Percentiles rank a stretch among this genome's conserved stretches.
phyloP scores from a whole-genome alignment of 148 eudicot species.

The Gaultheria prostrata region DNA sequence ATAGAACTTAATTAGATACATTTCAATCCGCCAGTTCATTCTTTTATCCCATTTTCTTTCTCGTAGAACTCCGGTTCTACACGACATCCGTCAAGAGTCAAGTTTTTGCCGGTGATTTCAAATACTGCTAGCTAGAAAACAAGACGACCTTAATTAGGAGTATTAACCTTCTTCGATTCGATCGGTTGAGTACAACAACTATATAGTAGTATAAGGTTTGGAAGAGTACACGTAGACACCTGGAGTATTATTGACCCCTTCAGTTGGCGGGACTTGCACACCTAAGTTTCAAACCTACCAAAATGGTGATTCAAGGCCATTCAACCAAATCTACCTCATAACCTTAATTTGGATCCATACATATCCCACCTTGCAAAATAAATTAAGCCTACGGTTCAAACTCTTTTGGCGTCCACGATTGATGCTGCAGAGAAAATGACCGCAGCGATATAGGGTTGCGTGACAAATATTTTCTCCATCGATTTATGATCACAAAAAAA shows the following conservation, averaged over 20 bases:
- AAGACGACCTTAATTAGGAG: too few species aligned
- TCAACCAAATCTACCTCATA: not conserved
- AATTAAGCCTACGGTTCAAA: not conserved
- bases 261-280: constrained; percentile 5
- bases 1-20: too few species aligned
- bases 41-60: not conserved
- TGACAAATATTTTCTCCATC: too few species aligned
- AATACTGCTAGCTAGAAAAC: not conserved
- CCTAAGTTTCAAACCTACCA: constrained; percentile 16
- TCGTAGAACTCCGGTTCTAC: not conserved
- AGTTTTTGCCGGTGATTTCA: not conserved
- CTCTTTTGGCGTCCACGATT: too few species aligned
- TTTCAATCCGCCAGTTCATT: too few species aligned
- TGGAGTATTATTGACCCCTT: not conserved
- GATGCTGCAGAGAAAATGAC: too few species aligned
- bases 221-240: not conserved
- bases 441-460: too few species aligned
- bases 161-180: not conserved
- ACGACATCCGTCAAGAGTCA: not conserved
- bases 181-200: not conserved
- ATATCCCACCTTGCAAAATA: not conserved
- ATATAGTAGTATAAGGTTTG: not conserved
- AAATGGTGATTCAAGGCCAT: not conserved
- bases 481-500: too few species aligned
- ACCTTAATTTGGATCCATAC: not conserved